Percentiles rank a stretch among this genome's conserved stretches.
Conservation (phyloP, 306 rosid genomes). For the Sechiopsis laciniata region DNA sequence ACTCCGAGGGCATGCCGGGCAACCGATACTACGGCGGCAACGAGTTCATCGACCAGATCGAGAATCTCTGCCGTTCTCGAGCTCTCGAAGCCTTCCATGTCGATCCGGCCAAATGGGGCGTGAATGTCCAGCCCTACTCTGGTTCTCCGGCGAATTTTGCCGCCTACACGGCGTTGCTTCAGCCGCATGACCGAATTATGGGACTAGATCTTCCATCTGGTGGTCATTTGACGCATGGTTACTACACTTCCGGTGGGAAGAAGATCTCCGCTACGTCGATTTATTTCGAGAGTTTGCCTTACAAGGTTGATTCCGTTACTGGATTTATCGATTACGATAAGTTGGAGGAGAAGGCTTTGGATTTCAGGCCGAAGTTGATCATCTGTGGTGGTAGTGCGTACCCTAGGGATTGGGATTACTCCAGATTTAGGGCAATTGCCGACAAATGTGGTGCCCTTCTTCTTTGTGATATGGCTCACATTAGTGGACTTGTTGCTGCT, state of each 20-base stretch:
- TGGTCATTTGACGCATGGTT: slow-evolving; percentile 80
- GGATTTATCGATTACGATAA: slow-evolving; percentile 72
- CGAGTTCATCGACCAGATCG: slow-evolving; percentile 82
- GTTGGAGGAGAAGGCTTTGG: slow-evolving; percentile 92
- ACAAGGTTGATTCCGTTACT: slow-evolving; percentile 55
- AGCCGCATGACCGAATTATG: slow-evolving; percentile 91
- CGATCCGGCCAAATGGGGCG: slow-evolving; percentile 67
- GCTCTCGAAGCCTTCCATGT: slow-evolving; percentile 66
- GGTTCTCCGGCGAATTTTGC: slow-evolving; percentile 95
- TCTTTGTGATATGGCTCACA: slow-evolving; percentile 93
- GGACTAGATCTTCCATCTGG: slow-evolving; percentile 92
- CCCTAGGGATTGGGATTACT: slow-evolving; percentile 89
- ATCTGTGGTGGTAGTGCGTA: slow-evolving; percentile 94
- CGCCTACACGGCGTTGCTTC: slow-evolving; percentile 85
- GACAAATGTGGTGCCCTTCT: slow-evolving; percentile 81
- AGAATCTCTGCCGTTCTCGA: slow-evolving; percentile 70
- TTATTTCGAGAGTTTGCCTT: slow-evolving; percentile 89
- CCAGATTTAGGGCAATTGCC: slow-evolving; percentile 50
- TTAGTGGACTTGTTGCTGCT: slow-evolving; percentile 92
- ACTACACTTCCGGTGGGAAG: slow-evolving; percentile 88
- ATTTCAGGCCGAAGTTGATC: slow-evolving; percentile 72
- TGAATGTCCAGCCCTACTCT: slow-evolving; percentile 85
- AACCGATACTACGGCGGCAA: slow-evolving; percentile 92
- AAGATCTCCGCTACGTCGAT: slow-evolving; percentile 93
- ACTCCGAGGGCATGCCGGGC: slow-evolving; percentile 91